A percentile compares a stretch with the other conserved stretches of the same genome.
Evolutionary conservation across 1,284 basidiomycete genomes (phyloP).

Genomic region (Leccinum insolens): DNA sequence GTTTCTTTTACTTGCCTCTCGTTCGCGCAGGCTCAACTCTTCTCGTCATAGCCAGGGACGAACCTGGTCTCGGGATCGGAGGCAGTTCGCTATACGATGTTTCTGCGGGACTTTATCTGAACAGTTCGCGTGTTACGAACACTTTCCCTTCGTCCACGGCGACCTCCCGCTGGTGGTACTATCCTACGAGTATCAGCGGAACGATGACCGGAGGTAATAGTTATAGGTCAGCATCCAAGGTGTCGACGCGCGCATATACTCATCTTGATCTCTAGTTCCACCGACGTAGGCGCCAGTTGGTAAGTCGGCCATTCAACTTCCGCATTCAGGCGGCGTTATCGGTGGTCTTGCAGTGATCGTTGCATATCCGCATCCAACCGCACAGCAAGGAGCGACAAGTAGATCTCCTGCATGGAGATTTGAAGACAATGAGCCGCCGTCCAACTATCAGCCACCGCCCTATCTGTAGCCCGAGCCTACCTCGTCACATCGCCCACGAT

Average conservation of each 20-base stretch:
- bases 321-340: no score
- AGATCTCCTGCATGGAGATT: conserved; percentile 56
- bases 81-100: conserved; percentile 26
- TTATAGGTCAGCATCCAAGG: conserved; percentile 27
- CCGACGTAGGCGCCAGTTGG: conserved; percentile 65
- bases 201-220: conserved; percentile 23
- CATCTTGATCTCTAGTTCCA: conserved; percentile 1
- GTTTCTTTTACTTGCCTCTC: background rate
- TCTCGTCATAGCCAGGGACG: no score
- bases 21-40: no score
- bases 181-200: conserved; percentile 55
- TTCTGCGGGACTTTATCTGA: no score
- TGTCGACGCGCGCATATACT: background rate
- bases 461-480: conserved; percentile 65
- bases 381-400: conserved; percentile 49
- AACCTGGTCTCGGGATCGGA: conserved; percentile 36
- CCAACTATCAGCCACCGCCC: conserved; percentile 53
- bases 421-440: conserved; percentile 21
- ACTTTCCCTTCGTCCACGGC: no score
- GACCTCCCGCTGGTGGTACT: conserved; percentile 68
- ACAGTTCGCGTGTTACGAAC: no score
- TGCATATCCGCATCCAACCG: conserved; percentile 3
- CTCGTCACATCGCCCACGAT: conserved; percentile 27
- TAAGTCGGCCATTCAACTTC: conserved; percentile 17
- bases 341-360: no score